Base-by-base conservation (phyloP, 2,329 filamentous ascomycete species). In the Macroventuria anomochaeta region DNA sequence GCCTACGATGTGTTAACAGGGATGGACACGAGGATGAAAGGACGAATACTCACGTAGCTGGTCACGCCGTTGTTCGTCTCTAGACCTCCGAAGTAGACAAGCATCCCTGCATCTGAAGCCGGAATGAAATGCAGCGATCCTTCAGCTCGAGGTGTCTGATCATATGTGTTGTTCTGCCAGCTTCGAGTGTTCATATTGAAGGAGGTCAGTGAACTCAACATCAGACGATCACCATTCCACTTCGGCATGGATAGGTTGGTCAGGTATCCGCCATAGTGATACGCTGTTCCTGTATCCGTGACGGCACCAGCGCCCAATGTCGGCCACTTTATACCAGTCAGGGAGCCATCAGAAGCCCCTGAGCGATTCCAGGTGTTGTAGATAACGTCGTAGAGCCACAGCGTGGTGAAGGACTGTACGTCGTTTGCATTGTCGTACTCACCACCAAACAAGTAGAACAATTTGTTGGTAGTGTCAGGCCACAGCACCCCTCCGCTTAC, bases 371-470 rank as follows among this genome's bases (percentile, higher is more conserved):
- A 87, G 15, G 76, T 71, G 55, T 85, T 72, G 53, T 81, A 74
- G 28, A 85, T 62, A 3, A 80, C 73, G 53, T 87, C 84, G 67
- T 83, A 87, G 3, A 76, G 73, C 68, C 81, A 83, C 3, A 86
- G 75, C 7, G 43, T 51, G 10, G 40, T 55, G n/a, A 57, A 59
- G 0, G 74, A 58, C 39, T 76, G 71, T 0, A 80, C 79, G 7
- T 51, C 39, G 1, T 74, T 47, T n/a, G 34, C 15, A 8, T 40
- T 52, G 6, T 51, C 43, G 18, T 81, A 81, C 59, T 85, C 81
- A 34, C 85, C 85, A 25, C 84, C 85, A 61, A 81, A 87, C 1
- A 84, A 72, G 64, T 85, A 86, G 37, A 88, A 78, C n/a, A 80
- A 72, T 66, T 85, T 85, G 71, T 87, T 87, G 40, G 84, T 75